Base-by-base conservation (phyloP, 495 filamentous ascomycete species). In the Xeromyces bisporus region DNA sequence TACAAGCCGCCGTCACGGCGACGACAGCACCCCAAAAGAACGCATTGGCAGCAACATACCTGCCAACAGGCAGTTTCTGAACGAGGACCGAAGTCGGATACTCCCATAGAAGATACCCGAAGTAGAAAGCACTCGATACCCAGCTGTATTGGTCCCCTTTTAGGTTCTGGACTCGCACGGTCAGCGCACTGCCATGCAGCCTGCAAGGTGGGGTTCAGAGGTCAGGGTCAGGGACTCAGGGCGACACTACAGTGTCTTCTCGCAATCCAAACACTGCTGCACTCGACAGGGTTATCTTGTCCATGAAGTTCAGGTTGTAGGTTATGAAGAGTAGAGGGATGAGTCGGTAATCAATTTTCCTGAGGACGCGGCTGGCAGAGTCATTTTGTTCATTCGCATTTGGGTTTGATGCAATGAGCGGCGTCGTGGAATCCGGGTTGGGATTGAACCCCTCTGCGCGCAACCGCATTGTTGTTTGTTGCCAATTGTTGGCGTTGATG, bases 71-170 rank as follows among this genome's bases (percentile, higher is more conserved):
- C 7, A 76, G 46, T 6, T 58, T 50, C 23, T 72, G 63, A 30
- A 76, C 60, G 1, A 76, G 51, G 18, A 64, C 51, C 15, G 57
- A 53, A 2, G 55, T 55, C 1, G 62, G 64, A 34, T 58, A 62
- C 32, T 51, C 53, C 40, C 48, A 61, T 38, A 44, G 48, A 18
- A 71, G 47, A 38, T 62, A 77, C 3, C 74, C 73, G 38, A 76
- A 66, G 41, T 76, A 73, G 53, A 75, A 76, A 14, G 71, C 47
- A n/a, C 56, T 62, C 2, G 57, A 63, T 0, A 73, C 55, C 67
- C 66, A 76, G 38, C 55, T 69, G 33, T 75, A 75, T 32, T 74
- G 59, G 3, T 60, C 50, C 15, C 70, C 70, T 15, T 55, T 47
- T 3, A 75, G 48, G 5, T 48, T 26, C 20, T 21, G 20, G 9